Percentiles rank a stretch among this genome's conserved stretches.
Conservation (phyloP, 768 basidiomycete genomes). For the Mycena vulgaris region DNA sequence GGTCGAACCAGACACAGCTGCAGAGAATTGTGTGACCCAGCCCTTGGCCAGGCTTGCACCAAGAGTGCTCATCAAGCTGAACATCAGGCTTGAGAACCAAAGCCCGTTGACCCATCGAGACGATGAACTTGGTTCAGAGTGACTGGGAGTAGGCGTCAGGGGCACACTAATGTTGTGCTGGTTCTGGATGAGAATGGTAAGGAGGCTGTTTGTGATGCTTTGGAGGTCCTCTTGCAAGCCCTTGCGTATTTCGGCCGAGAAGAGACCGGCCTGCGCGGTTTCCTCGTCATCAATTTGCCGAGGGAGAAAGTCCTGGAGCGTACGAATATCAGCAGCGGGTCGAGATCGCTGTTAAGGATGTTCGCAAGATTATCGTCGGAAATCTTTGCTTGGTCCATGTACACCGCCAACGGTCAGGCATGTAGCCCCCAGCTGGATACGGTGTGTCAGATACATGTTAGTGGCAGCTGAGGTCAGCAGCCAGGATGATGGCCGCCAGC, state of each 20-base stretch:
- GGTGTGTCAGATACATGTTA: no score
- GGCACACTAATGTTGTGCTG: background rate
- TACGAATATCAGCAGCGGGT: slow-evolving; percentile 15
- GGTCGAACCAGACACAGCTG: no score
- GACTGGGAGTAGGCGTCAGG: background rate
- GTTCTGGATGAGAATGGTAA: background rate
- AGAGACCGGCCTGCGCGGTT: slow-evolving; percentile 3
- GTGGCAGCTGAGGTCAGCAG: no score
- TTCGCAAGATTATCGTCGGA: background rate
- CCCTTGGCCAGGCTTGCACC: background rate
- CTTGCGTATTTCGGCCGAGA: slow-evolving; percentile 10
- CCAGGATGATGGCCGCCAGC: no score
- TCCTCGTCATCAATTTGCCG: no score
- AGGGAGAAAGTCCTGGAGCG: background rate
- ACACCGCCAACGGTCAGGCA: no score
- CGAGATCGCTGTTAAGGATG: slow-evolving; percentile 3
- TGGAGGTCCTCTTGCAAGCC: slow-evolving; percentile 3
- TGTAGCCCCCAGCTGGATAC: no score
- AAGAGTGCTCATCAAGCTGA: background rate
- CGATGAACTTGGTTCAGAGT: background rate
- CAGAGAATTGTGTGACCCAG: background rate
- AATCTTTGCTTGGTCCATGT: slow-evolving; percentile 10
- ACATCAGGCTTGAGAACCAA: slow-evolving; percentile 14
- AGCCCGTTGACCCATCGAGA: slow-evolving; percentile 3
- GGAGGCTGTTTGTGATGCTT: slow-evolving; percentile 4